Base-by-base conservation (phyloP, 2,329 filamentous ascomycete genomes). In the Pseudocercospora cruenta region DNA sequence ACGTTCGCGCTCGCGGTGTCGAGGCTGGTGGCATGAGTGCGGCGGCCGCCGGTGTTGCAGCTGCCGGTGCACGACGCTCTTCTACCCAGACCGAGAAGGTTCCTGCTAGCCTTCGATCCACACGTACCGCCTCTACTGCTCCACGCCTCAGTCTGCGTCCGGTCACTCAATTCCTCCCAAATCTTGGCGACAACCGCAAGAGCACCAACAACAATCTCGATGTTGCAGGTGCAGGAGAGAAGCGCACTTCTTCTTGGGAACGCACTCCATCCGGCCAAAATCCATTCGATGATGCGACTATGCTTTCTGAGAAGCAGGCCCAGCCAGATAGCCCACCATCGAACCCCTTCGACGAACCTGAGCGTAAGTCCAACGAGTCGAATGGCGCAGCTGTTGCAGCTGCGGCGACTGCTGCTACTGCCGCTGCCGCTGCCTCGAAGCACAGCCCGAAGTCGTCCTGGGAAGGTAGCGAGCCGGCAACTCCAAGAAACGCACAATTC, bases 61-160 rank as follows among this genome's bases (percentile, higher is more conserved):
- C 62, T 21, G 65, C 65, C 10, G 60, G 62, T 19, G 60, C 65
- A 58, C 68, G 68, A 55, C 72, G 72, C 43, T 65, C 67, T 60
- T 74, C 72, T 21, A 64, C 51, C 24, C 68, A 72, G 59, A 73
- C 68, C 28, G 70, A 73, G 39, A 77, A 71, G 62, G 74, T 78
- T 47, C 78, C 82, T 14, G 62, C 69, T 26, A 81, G 79, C 71
- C 71, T 79, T 57, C 71, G 76, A 45, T 80, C 81, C 62, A 78
- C 80, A 63, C 82, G 77, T 71, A 85, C 82, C 68, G 80, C 78
- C 69, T 82, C 84, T 31, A 85, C 82, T 36, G 89, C 93, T 53
- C 93, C 93, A n/a, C 90, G 90, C 68, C 85, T 97, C 67, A 96
- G 92, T 75, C 84, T 97, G 62, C 90, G 93, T 58, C 93, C 93